Base-by-base conservation (phyloP, 2,329 filamentous ascomycete genomes). In the Plectosphaerella plurivora region DNA sequence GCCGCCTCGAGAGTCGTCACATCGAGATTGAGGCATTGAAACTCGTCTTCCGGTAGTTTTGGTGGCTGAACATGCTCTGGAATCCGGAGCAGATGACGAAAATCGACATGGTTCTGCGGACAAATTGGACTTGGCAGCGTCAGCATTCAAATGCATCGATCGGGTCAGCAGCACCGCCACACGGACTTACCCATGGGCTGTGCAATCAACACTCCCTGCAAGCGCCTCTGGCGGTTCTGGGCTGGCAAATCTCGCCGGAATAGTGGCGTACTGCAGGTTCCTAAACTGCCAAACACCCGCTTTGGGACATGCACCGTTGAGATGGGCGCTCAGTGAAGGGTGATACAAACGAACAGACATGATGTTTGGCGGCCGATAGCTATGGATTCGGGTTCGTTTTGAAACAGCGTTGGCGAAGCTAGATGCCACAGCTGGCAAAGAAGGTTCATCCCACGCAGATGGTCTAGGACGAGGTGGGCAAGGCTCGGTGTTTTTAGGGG, bases 21-120 rank as follows among this genome's bases (percentile, higher is more conserved):
- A 20, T 75, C 71, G 3, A 77, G 35, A 49, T 75, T 76, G 44
- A 73, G 55, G 46, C 73, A 76, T 18, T 62, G 60, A 5, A 75
- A 70, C 55, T 77, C 74, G 49, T 75, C 69, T 53, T 74, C 68
- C 0, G 54, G 56, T 36, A 72, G 68, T 0, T 5, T 4, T 0
- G 54, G 53, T 7, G 36, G 15, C 0, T 15, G 39, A 10, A 61
- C 59, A 6, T 68, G 60, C 7, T 66, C 64, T 0, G 73, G 73
- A 2, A 74, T 65, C 8, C 73, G 71, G 20, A 75, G 57, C n/a
- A 76, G 57, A 53, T 75, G 68, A 1, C 72, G 66, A 1, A 74
- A 64, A 28, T 76, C 73, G 1, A 74, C 54, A 15, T 64, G 53
- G 2, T 62, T 61, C 47, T 76, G 73, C 3, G 73, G 73, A 39